Evolutionary conservation across 768 basidiomycete genomes (phyloP), one percentile per base, ranked within the genome.

Genomic region (Nevesoporus exiguus): DNA sequence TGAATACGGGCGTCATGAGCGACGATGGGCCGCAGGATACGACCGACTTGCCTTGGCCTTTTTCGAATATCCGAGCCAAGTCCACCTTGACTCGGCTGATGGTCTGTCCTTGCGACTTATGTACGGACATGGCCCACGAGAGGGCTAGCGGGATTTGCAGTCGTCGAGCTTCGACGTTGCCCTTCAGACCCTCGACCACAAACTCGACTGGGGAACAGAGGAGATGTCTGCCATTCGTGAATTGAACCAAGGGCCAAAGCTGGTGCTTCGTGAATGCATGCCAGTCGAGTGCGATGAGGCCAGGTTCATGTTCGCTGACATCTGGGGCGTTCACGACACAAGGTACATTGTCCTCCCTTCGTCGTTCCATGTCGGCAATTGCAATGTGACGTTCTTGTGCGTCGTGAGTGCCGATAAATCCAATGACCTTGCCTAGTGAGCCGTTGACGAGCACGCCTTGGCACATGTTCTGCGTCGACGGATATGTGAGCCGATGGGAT

Each of bases 71-170:
- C 64, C 83, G 86, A 30, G 79, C 83, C 41, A 99, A 77, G 63
- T 98, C 94, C 40, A 98, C 94, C 63, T 90, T 96, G 61, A 98
- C 95, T 39, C 93, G 82, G 6, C 90, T 87, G 27, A 99, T 78
- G 0, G 97, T 98, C 71, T 98, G 97, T 8, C 97, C 97, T 71
- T 99, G 97, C 7, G 90, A 88, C 71, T 99, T 99, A 71, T 99
- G 97, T 60, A 98, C 98, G 34, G 89, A 91, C 92, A 98, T 96
- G 0, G 96, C 95, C 94, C 95, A 98, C 0, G 95, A 81, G 41
- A 96, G 77, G 48, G 93, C 92, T 17, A 98, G 72, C 0, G 92
- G 92, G 0, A 96, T 65, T 84, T 94, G 65, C 24, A 71, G 27
- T 44, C 73, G 64, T 40, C 64, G 66, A 25, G 71, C 73, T 52